Evolutionary conservation across 257 asterid species (phyloP).

Genomic region (Solanum acaule): DNA sequence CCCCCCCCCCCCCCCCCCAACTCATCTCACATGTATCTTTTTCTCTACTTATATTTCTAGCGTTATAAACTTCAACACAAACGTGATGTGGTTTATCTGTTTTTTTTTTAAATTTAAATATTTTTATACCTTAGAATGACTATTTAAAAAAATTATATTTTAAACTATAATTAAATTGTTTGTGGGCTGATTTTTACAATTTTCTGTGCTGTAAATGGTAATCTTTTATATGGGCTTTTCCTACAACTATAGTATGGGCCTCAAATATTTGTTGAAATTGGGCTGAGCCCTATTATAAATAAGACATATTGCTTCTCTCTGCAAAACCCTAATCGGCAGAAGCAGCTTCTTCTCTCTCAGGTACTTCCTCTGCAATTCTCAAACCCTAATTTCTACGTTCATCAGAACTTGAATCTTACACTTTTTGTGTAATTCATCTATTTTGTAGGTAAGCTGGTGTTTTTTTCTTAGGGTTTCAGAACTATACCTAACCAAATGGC

Average conservation of each 20-base stretch:
- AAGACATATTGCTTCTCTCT: too few relatives aligned
- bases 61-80: too few relatives aligned
- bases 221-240: not conserved
- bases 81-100: too few relatives aligned
- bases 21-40: too few relatives aligned
- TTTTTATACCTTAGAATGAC: too few relatives aligned
- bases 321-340: slow-evolving; percentile 24
- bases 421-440: not conserved
- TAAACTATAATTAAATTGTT: too few relatives aligned
- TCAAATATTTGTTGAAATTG: not conserved
- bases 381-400: not conserved
- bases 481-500: slow-evolving; percentile 21
- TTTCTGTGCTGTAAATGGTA: not conserved
- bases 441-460: slow-evolving; percentile 17
- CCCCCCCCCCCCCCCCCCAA: fast-evolving
- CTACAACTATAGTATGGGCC: not conserved
- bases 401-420: not conserved
- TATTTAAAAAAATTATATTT: too few relatives aligned
- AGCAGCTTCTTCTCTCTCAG: not conserved
- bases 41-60: too few relatives aligned
- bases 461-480: not conserved
- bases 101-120: too few relatives aligned
- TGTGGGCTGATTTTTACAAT: too few relatives aligned
- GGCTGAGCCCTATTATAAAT: not conserved
- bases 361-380: not conserved